Evolutionary conservation across 2,329 filamentous ascomycete genomes (phyloP), one percentile per base, ranked within the genome.

Genomic region (Tolypocladium paradoxum): DNA sequence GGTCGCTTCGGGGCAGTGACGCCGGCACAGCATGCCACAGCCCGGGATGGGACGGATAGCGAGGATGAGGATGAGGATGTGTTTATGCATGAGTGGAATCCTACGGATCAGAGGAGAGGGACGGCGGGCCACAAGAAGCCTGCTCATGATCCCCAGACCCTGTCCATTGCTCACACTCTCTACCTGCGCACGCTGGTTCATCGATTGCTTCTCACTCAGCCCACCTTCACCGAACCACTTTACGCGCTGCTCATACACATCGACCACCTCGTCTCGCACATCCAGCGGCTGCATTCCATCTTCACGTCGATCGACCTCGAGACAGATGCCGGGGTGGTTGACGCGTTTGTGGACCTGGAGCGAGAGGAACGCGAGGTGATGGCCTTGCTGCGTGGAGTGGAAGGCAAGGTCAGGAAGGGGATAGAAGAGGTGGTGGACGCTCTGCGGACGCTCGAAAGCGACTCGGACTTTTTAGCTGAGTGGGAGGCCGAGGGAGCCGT

Each of bases 221-320:
- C 73, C 1, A 67, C 73, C 3, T 90, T 87, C 65, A 87, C 85
- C 0, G 74, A 80, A 20, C 71, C 80, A 1, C 73, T 91, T 0
- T 85, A 87, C 63, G 73, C 76, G 7, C 76, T 90, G 6, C 79
- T 90, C 35, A 77, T 82, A 24, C 82, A 88, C 61, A 81, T 90
- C n/a, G 91, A 96, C 68, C 85, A 86, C 59, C 83, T 96, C 12
- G 83, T 89, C 29, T 85, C 88, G 0, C 82, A 90, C 38, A 79
- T 93, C 47, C 79, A 83, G 51, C 86, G 89, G 2, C 76, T 96
- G 0, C 84, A 93, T 58, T 76, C 76, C 2, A 82, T 93, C 49
- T 93, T 91, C 76, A 80, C 82, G 20, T 84, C 86, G 0, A 76
- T 90, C 36, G 90, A 96, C 65, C 78, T 95, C 0, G 88, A 95